Base-by-base conservation (phyloP, 1,284 basidiomycete species). In the Tranzscheliella williamsii region DNA sequence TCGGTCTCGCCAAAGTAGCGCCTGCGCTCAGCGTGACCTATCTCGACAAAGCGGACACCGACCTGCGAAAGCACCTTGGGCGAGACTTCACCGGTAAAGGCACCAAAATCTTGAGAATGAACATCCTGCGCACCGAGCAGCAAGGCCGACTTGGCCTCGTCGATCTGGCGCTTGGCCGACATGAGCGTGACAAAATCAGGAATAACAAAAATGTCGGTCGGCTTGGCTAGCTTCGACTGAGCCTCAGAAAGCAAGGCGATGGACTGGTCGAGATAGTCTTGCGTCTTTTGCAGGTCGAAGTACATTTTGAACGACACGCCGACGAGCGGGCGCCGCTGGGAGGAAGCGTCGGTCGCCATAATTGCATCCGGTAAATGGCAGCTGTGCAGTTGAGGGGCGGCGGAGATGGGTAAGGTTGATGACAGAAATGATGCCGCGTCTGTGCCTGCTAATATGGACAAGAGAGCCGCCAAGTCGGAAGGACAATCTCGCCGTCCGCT, bases 261-360 rank as follows among this genome's bases (percentile, higher is more conserved):
- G 27, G 50, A 30, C 17, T 41, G 20, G 18, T 42, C 31, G 23
- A 64, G 15, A 23, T 72, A 72, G 2, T 35, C 16, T 15, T 32
- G 41, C 22, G 67, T 72, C 24, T 52, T 53, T 22, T 49, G 38
- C 5, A 70, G 29, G 47, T 75, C 73, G 52, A 75, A 73, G 67
- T 75, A 73, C 72, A 73, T 75, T 42, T 73, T 73, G 54, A 63
- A 57, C 24, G 70, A 72, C 9, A 72, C 70, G 43, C 70, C 73
- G 24, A 74, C 73, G 24, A 74, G 56, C 17, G 61, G 54, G 23
- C 50, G 50, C 30, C 61, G 49, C 7, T 15, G 16, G 16, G 49
- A 36, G 4, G 34, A 9, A 12, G 36, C 9, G 21, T 24, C 36
- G 22, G 24, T 17, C n/a, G 50, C 29, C 47, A 53, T 58, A 12